Conservation (phyloP, 495 filamentous ascomycete species). For the Aspergillus nidulans region DNA sequence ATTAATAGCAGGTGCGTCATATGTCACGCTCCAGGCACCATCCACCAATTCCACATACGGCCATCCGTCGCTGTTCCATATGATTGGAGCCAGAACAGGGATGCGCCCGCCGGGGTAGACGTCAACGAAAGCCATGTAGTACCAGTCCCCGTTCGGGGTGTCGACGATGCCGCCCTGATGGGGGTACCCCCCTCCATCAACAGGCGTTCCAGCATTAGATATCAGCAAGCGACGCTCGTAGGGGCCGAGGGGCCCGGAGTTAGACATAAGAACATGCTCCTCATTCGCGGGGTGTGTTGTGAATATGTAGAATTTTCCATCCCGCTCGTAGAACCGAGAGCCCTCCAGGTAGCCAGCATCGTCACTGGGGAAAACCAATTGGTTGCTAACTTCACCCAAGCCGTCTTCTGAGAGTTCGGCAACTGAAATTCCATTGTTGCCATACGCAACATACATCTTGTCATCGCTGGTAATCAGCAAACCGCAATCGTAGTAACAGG, state of each 20-base stretch:
- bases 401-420: conserved; percentile 38
- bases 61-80: conserved; percentile 47
- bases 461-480: conserved; percentile 53
- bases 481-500: conserved; percentile 57
- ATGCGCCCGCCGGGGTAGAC: conserved; percentile 53
- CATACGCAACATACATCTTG: conserved; percentile 55
- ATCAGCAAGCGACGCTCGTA: conserved; percentile 35
- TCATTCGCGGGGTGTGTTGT: conserved; percentile 39
- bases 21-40: too few species aligned
- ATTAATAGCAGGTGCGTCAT: too few species aligned
- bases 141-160: conserved; percentile 50
- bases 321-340: conserved; percentile 51
- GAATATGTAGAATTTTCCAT: conserved; percentile 53
- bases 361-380: conserved; percentile 37
- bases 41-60: conserved; percentile 38
- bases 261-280: conserved; percentile 46
- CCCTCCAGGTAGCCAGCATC: conserved; percentile 51
- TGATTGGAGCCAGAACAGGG: conserved; percentile 52
- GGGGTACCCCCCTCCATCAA: conserved; percentile 39
- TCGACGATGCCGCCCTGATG: conserved; percentile 56
- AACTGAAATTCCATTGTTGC: conserved; percentile 5
- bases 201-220: conserved; percentile 32
- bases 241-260: conserved; percentile 39
- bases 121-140: conserved; percentile 55
- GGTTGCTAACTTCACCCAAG: conserved; percentile 35